Conservation (phyloP, 2,329 filamentous ascomycete species). For the Talaromyces sp. region DNA sequence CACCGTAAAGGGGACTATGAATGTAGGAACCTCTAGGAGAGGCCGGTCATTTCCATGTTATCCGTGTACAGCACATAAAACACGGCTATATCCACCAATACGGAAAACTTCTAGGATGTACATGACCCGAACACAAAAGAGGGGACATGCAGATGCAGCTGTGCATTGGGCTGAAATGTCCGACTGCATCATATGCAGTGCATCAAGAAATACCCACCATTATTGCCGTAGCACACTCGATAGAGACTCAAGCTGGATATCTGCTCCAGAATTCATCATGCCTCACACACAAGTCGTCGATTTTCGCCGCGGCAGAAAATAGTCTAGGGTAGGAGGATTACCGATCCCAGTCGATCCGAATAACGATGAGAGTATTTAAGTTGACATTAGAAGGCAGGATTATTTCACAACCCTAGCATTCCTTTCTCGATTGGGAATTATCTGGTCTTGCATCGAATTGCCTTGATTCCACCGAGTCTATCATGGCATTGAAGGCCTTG, state of each 20-base stretch:
- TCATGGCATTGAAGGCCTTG: no score
- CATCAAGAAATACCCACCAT: neutral
- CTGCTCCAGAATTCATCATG: neutral
- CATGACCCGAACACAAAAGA: neutral
- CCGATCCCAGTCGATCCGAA: neutral
- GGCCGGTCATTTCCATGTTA: neutral
- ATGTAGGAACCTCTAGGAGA: neutral
- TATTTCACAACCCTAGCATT: no score
- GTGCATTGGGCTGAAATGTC: neutral
- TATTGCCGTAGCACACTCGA: neutral
- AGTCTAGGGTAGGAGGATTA: neutral
- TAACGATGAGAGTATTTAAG: neutral
- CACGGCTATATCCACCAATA: neutral
- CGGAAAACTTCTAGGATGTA: neutral
- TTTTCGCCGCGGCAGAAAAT: neutral
- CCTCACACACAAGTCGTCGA: neutral
- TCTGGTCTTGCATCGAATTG: no score
- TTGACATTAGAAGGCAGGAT: no score
- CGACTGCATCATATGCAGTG: neutral
- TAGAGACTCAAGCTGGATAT: neutral
- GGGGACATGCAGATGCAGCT: neutral
- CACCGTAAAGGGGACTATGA: neutral
- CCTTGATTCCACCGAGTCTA: no score
- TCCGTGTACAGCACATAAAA: neutral
- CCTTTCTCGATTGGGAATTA: no score